Evolutionary conservation across 768 basidiomycete species (phyloP).

Genomic region (Coprinopsis marcescibilis): DNA sequence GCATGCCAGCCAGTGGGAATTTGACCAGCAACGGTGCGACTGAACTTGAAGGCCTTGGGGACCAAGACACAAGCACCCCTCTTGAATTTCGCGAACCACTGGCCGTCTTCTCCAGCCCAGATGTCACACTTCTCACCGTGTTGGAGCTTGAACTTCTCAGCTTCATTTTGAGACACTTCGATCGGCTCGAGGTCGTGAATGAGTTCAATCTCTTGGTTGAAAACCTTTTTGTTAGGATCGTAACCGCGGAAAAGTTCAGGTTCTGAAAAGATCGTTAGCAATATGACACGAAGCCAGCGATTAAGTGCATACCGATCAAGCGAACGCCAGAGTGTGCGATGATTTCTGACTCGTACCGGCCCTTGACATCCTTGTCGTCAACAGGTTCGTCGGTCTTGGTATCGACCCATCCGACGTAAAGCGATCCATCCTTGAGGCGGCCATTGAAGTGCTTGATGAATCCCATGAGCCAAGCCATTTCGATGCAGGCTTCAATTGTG

Average conservation of each 20-base stretch:
- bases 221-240: conserved; percentile 94
- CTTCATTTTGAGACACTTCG: conserved; percentile 87
- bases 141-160: conserved; percentile 91
- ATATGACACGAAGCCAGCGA: conserved; percentile 1
- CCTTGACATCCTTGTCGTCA: conserved; percentile 95
- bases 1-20: conserved; percentile 98
- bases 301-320: conserved; percentile 68
- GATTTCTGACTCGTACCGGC: conserved; percentile 93
- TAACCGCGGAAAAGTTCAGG: conserved; percentile 98
- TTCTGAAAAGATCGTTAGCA: conserved; percentile 43
- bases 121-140: conserved; percentile 96
- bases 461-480: conserved; percentile 99
- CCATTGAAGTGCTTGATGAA: conserved; percentile 99
- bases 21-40: conserved; percentile 91
- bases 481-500: conserved; percentile 96
- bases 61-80: conserved; percentile 90
- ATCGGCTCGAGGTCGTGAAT: conserved; percentile 95
- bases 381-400: conserved; percentile 89
- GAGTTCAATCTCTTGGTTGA: conserved; percentile 96
- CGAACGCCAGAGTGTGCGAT: conserved; percentile 88
- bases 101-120: conserved; percentile 88
- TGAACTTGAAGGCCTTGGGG: conserved; percentile 94
- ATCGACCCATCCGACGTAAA: conserved; percentile 98
- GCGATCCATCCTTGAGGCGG: conserved; percentile 84
- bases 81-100: conserved; percentile 99